These are phyloP conservation scores for Kluyveromyces lactis DNA, from an alignment of 805 yeast genomes.

Conservation along the genomic window DNA sequence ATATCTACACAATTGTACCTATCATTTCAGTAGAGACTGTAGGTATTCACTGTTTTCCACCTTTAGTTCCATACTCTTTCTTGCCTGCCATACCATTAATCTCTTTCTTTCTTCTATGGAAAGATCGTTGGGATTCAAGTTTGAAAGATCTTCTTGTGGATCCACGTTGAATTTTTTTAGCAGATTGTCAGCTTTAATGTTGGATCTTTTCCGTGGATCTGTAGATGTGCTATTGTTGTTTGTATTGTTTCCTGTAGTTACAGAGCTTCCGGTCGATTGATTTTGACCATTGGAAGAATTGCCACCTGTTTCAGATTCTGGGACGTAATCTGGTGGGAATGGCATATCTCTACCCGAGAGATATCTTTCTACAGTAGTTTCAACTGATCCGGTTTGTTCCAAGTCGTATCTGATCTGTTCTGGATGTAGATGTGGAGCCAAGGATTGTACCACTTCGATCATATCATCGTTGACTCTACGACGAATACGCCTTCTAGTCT, in stretches of 20 bases:
- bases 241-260: conserved; percentile 2
- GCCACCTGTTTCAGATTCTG: conserved; percentile 11
- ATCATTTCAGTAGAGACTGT: conserved; percentile 5
- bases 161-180: conserved; percentile 21
- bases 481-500: conserved; percentile 18
- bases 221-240: conserved; percentile 2
- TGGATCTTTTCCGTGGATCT: conserved; percentile 25
- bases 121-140: conserved; percentile 10
- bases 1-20: too few relatives aligned
- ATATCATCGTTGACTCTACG: conserved; percentile 56
- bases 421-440: conserved; percentile 64
- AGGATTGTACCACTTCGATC: conserved; percentile 77
- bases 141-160: conserved; percentile 15
- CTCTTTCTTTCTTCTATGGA: conserved; percentile 25
- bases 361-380: conserved; percentile 65
- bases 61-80: conserved; percentile 42
- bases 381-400: conserved; percentile 71
- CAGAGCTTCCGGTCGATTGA: too few relatives aligned
- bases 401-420: conserved; percentile 71
- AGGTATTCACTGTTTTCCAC: conserved; percentile 12
- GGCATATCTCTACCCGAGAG: conserved; percentile 56
- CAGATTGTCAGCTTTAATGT: conserved; percentile 26
- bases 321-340: conserved; percentile 37
- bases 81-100: conserved; percentile 50
- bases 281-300: not conserved